Evolutionary conservation across 371 early-diverging fungal genomes (phyloP).

Genomic region (Blastocladiella emersonii): DNA sequence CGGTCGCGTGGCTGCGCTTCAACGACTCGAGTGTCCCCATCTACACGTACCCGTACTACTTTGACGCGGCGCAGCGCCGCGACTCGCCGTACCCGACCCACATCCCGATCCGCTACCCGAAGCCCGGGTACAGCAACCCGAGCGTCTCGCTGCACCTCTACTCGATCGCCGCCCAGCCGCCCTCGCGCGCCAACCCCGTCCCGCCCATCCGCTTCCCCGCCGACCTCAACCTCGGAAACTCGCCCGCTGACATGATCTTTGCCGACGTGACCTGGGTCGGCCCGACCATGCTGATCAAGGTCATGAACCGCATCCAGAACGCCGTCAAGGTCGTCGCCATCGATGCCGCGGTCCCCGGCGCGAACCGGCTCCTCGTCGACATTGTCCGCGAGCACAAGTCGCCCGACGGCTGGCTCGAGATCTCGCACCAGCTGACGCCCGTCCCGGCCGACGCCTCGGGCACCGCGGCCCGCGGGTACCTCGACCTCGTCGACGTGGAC

Average conservation of each 20-base stretch:
- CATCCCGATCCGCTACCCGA: conserved; percentile 69
- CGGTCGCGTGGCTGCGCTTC: conserved; percentile 68
- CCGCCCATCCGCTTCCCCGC: conserved; percentile 13
- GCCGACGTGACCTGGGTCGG: conserved; percentile 57
- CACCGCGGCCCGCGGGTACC: conserved; percentile 39
- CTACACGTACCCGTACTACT: conserved; percentile 53
- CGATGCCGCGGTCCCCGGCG: conserved; percentile 14
- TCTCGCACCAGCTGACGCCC: conserved; percentile 15
- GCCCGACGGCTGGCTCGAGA: conserved; percentile 51
- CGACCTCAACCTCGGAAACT: conserved; percentile 23
- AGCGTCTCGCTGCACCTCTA: conserved; percentile 56
- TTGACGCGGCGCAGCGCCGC: conserved; percentile 17
- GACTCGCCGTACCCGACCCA: conserved; percentile 53
- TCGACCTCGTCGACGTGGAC: conserved; percentile 59
- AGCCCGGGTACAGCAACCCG: conserved; percentile 80
- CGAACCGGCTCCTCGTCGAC: too few species aligned
- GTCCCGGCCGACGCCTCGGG: conserved; percentile 25
- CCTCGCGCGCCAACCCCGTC: conserved; percentile 7
- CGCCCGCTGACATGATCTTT: conserved; percentile 56
- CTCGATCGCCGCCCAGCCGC: conserved; percentile 10
- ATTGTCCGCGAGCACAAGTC: conserved; percentile 39
- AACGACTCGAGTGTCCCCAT: conserved; percentile 74
- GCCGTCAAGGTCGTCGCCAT: conserved; percentile 48
- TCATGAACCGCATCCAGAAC: conserved; percentile 83
- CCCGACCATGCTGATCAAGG: conserved; percentile 53